Conservation (phyloP, 108 stramenopile species). For the Nannochloropsis gaditana region DNA sequence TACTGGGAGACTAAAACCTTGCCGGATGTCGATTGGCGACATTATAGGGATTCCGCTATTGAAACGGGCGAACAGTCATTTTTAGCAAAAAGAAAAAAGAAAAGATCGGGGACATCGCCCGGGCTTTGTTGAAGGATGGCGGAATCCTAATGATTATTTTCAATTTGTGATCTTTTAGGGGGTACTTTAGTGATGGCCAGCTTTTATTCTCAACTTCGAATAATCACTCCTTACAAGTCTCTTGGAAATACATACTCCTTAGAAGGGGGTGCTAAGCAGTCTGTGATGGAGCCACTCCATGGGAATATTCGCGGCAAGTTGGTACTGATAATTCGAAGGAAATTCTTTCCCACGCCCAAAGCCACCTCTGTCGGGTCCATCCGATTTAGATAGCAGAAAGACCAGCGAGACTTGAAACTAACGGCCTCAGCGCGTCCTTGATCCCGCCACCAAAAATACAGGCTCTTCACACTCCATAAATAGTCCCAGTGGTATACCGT, state of each 20-base stretch:
- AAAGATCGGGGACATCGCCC: too few species aligned
- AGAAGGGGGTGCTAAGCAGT: slow-evolving; percentile 36
- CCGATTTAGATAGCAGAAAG: slow-evolving; percentile 37
- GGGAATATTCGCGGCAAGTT: slow-evolving; percentile 13
- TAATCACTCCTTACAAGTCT: slow-evolving; percentile 22
- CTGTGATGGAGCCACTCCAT: slow-evolving; percentile 20
- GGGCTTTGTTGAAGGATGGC: too few species aligned
- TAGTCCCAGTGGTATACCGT: slow-evolving; percentile 37
- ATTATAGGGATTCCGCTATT: too few species aligned
- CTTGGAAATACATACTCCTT: slow-evolving; percentile 33
- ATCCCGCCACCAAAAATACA: slow-evolving; percentile 45
- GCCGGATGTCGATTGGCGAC: too few species aligned
- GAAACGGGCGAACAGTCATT: too few species aligned
- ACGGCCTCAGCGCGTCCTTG: slow-evolving; percentile 38
- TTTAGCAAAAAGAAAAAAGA: too few species aligned
- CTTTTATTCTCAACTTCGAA: too few species aligned
- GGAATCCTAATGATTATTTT: background rate
- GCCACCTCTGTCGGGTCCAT: slow-evolving; percentile 38
- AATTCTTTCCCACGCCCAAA: slow-evolving; percentile 27
- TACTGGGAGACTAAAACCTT: too few species aligned
- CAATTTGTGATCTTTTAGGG: background rate
- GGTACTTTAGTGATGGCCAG: too few species aligned
- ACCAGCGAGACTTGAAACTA: background rate
- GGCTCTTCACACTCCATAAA: slow-evolving; percentile 30
- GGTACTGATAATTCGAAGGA: slow-evolving; percentile 21